Evolutionary conservation across 2,329 filamentous ascomycete genomes (phyloP).

Genomic region (Alternaria triticimaculans): DNA sequence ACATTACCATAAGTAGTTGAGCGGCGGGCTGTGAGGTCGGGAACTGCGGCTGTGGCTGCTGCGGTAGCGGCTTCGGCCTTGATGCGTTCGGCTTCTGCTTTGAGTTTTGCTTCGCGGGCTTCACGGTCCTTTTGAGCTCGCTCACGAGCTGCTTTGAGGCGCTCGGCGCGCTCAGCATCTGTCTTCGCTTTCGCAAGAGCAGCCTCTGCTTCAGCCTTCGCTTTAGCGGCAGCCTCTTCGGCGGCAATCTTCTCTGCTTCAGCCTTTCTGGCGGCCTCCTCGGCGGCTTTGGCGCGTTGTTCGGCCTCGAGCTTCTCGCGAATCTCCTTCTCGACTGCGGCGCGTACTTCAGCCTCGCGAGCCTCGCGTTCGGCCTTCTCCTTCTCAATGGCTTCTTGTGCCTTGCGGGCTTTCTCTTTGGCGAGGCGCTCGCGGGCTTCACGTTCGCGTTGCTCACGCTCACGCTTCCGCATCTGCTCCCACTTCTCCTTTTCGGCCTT

Average conservation of each 20-base stretch:
- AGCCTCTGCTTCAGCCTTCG: constrained; percentile 38
- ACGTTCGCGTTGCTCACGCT: constrained; percentile 57
- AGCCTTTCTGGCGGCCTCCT: constrained; percentile 48
- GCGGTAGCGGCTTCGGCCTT: constrained; percentile 24
- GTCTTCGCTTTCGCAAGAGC: constrained; percentile 42
- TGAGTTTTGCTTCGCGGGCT: constrained; percentile 46
- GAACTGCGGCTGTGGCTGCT: constrained; percentile 27
- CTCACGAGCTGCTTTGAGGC: constrained; percentile 48
- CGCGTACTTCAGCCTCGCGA: constrained; percentile 45
- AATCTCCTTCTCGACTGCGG: constrained; percentile 51
- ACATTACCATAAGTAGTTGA: constrained; percentile 49
- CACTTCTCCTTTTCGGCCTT: constrained; percentile 59
- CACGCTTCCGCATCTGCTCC: constrained; percentile 57
- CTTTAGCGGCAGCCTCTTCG: constrained; percentile 39
- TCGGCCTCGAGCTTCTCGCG: constrained; percentile 51
- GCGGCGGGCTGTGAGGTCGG: constrained; percentile 34
- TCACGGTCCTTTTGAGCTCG: constrained; percentile 48
- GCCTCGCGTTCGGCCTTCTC: constrained; percentile 48
- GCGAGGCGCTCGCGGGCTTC: constrained; percentile 56
- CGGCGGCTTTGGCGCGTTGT: constrained; percentile 47
- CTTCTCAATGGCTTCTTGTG: constrained; percentile 52
- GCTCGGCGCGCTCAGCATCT: constrained; percentile 38
- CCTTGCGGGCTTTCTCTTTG: constrained; percentile 47
- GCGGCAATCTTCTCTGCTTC: constrained; percentile 45
- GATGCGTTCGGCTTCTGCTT: constrained; percentile 45